These are phyloP conservation scores for Paxillus rubicundulus DNA, from an alignment of 768 basidiomycete genomes.

Conservation along the genomic window DNA sequence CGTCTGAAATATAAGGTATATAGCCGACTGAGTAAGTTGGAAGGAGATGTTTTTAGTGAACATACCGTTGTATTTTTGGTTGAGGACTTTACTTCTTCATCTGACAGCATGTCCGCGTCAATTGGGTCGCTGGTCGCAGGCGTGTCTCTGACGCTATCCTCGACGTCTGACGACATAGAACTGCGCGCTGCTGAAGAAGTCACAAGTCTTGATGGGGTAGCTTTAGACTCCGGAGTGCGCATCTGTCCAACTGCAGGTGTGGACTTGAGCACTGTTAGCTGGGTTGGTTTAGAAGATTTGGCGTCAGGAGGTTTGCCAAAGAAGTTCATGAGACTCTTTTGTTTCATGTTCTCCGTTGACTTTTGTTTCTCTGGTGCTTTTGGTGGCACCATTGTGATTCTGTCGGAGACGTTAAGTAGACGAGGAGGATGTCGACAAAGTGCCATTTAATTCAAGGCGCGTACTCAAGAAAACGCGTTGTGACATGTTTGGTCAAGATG, in stretches of 20 bases:
- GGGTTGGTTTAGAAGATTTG: slow-evolving; percentile 10
- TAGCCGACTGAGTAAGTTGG: neutral
- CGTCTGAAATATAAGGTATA: slow-evolving; percentile 22
- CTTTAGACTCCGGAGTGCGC: slow-evolving; percentile 41
- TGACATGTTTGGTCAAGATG: slow-evolving; percentile 23
- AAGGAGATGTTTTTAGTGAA: slow-evolving; percentile 1
- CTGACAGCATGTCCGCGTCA: slow-evolving; percentile 70
- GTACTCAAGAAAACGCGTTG: slow-evolving; percentile 9
- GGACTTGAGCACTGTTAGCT: slow-evolving; percentile 7
- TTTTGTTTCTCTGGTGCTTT: slow-evolving; percentile 35
- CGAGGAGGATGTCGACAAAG: neutral
- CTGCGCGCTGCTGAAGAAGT: slow-evolving; percentile 41
- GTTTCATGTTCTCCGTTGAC: slow-evolving; percentile 50
- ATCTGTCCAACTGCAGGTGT: slow-evolving; percentile 30
- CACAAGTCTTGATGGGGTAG: slow-evolving; percentile 23
- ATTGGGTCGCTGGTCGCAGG: slow-evolving; percentile 79
- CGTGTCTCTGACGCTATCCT: slow-evolving; percentile 49
- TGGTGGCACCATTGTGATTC: slow-evolving; percentile 14
- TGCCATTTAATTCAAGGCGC: neutral
- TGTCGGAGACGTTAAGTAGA: slow-evolving; percentile 2
- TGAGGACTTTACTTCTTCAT: slow-evolving; percentile 43
- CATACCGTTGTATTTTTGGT: slow-evolving; percentile 34
- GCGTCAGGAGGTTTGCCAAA: slow-evolving; percentile 42
- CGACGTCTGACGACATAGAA: slow-evolving; percentile 47
- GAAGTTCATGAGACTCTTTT: slow-evolving; percentile 73